A percentile compares a stretch with the other conserved stretches of the same genome.
Evolutionary conservation across 306 rosid species (phyloP).

Genomic region (Boehmeria nivea): DNA sequence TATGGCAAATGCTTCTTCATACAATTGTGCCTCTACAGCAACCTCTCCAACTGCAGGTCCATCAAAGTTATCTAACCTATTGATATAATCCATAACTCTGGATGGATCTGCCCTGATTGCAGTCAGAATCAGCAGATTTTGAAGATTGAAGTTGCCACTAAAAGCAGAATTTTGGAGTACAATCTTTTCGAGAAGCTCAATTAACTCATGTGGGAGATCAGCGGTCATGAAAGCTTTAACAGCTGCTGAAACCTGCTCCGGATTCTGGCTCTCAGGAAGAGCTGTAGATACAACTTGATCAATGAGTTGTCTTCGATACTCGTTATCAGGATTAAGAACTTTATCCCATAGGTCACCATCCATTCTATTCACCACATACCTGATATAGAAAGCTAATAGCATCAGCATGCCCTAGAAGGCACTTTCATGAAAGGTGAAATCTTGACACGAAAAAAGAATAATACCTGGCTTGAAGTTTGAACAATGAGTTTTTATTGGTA

Average conservation of each 20-base stretch:
- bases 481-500: slow-evolving; percentile 89
- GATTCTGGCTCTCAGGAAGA: slow-evolving; percentile 97
- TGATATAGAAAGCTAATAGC: slow-evolving; percentile 29
- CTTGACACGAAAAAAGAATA: background rate
- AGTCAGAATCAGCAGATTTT: slow-evolving; percentile 86
- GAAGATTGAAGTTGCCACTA: slow-evolving; percentile 97
- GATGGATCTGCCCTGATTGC: slow-evolving; percentile 96
- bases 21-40: slow-evolving; percentile 88
- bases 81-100: slow-evolving; percentile 95
- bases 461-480: slow-evolving; percentile 98
- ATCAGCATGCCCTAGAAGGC: background rate
- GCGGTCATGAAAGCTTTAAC: slow-evolving; percentile 99
- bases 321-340: slow-evolving; percentile 85
- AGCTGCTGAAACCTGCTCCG: slow-evolving; percentile 98
- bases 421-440: slow-evolving; percentile 1
- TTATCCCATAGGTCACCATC: slow-evolving; percentile 92
- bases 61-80: slow-evolving; percentile 91
- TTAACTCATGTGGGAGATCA: slow-evolving; percentile 94
- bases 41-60: slow-evolving; percentile 98
- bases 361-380: slow-evolving; percentile 98
- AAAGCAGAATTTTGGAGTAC: slow-evolving; percentile 99
- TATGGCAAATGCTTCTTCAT: slow-evolving; percentile 88
- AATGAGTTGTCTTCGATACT: slow-evolving; percentile 77
- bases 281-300: slow-evolving; percentile 98
- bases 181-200: slow-evolving; percentile 98